Evolutionary conservation across 1,284 basidiomycete genomes (phyloP).

Genomic region (Irpex rosettiformis): DNA sequence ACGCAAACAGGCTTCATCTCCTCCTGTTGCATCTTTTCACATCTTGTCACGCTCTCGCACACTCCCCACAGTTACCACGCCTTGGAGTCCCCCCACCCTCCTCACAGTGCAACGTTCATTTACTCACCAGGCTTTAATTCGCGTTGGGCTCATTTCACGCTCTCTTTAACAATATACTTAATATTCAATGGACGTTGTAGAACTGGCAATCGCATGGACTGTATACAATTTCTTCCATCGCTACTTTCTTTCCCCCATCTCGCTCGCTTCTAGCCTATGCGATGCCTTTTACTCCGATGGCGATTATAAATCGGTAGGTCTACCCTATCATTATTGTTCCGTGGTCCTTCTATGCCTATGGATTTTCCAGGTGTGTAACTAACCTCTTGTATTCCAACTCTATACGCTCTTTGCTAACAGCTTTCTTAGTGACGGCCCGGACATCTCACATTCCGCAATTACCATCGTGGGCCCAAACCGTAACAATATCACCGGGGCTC

Average conservation of each 20-base stretch:
- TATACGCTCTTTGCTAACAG: too few species aligned
- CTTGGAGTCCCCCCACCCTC: background rate
- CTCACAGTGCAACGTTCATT: background rate
- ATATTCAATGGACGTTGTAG: slow-evolving; percentile 2
- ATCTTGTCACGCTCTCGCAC: background rate
- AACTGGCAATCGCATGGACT: slow-evolving; percentile 2
- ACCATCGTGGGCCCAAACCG: too few species aligned
- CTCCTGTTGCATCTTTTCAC: background rate
- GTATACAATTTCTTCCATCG: background rate
- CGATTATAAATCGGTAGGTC: background rate
- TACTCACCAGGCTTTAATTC: background rate
- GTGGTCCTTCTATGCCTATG: too few species aligned
- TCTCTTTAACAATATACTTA: background rate
- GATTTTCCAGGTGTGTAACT: too few species aligned
- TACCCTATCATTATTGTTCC: too few species aligned
- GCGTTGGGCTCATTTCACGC: background rate
- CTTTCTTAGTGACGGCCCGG: too few species aligned
- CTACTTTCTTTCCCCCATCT: background rate
- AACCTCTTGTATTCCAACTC: too few species aligned
- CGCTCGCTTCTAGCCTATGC: background rate
- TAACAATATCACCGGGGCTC: too few species aligned
- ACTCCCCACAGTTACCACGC: background rate
- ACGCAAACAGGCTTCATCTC: background rate
- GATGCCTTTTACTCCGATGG: too few species aligned
- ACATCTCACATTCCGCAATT: too few species aligned